Base-by-base conservation (phyloP, 345 rosid species). In the Salix suchowensis region DNA sequence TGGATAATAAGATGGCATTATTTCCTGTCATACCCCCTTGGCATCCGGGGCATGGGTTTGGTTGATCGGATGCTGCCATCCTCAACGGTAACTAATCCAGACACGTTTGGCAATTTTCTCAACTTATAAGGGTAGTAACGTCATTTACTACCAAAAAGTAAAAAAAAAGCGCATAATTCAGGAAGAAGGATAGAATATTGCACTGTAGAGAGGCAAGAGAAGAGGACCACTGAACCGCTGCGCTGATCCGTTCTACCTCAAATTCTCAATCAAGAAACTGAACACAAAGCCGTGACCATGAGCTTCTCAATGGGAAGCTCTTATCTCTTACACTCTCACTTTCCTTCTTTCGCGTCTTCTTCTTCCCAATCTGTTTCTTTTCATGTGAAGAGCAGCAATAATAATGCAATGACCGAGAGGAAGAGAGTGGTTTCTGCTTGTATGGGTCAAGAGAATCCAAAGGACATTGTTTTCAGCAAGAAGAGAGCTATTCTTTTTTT, bases 401-500 rank as follows among this genome's bases (percentile, higher is more conserved):
- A 28, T 44, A 84, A 79, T 86, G 87, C 76, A 40, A 82, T 75
- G 30, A 68, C 74, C 46, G 80, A 54, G 87, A 86, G 84, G 73
- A 84, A 77, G 71, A 86, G 55, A 24, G 73, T 58, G 48, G 71
- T 28, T 60, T 91, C 28, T 44, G 88, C 89, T 52, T 84, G 88
- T 62, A 72, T 78, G 30, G 85, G 84, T 73, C 86, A 67, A 12
- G 87, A 70, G 58, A 87, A 76, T 23, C 14, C 62, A 8, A 76
- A 32, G 52, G 88, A 78, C 64, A 26, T 39, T 67, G 68, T 79
- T 76, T 84, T 80, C 66, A 69, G 37, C 40, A 84, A 76, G 70
- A 86, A 91, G 78, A 87, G 95, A 65, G 84, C 88, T 52, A 76
- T 88, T 83, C 79, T 91, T 16, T 84, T 91, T 36, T 81, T 90